phyloP scores from a whole-genome alignment of 345 rosid genomes.

The Linum tenue region DNA sequence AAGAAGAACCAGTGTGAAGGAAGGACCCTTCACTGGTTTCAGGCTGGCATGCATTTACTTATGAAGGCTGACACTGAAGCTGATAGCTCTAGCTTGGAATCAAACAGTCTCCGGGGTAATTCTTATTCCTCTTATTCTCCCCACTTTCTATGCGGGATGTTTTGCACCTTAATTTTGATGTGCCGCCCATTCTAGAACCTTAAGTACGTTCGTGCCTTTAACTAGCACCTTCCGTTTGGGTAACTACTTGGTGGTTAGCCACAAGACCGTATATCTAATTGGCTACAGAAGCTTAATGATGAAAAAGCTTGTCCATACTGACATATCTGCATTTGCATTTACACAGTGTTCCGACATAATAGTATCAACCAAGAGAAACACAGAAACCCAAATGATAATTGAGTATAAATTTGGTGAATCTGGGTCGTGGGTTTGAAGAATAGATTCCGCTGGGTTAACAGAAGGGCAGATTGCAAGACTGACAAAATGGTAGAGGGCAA shows the following conservation, averaged over 20 bases:
- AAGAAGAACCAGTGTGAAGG: neutral
- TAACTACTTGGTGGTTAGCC: too few species aligned
- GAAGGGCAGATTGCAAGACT: neutral
- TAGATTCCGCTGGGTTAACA: neutral
- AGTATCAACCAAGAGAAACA: neutral
- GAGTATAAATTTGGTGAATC: neutral
- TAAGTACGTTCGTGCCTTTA: neutral
- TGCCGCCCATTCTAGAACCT: neutral
- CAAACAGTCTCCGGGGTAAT: neutral
- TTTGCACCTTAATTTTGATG: neutral
- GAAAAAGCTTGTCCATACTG: neutral
- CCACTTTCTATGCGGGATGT: neutral
- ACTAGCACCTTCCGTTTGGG: too few species aligned
- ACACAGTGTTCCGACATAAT: neutral
- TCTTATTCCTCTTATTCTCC: neutral
- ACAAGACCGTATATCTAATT: too few species aligned
- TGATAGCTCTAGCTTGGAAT: neutral
- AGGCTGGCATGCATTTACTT: neutral
- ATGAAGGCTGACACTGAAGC: neutral
- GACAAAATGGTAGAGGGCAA: neutral
- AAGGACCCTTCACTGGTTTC: neutral
- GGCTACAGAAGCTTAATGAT: neutral
- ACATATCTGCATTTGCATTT: neutral
- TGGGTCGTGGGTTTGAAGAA: neutral
- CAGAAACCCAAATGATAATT: too few species aligned